A percentile compares a stretch with the other conserved stretches of the same genome.
Evolutionary conservation across 106 monocot species (phyloP).

Genomic region (Narthecium ossifragum): DNA sequence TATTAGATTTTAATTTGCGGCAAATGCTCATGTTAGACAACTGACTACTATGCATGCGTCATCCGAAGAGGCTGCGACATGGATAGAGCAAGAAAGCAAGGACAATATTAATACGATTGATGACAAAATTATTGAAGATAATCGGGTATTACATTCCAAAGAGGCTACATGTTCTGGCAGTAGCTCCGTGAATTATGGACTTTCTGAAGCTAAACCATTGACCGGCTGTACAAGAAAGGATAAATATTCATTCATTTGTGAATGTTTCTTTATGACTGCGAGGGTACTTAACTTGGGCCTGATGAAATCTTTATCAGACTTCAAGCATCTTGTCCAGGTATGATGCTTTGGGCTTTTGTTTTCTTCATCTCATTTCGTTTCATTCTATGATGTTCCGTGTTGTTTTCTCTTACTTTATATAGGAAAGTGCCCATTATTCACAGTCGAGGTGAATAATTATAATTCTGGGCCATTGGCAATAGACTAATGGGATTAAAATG

Average conservation of each 20-base stretch:
- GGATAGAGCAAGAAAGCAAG: slow-evolving; percentile 24
- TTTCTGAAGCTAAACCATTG: slow-evolving; percentile 23
- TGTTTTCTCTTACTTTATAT: too few species aligned
- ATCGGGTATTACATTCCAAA: slow-evolving; percentile 36
- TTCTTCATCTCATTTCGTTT: too few species aligned
- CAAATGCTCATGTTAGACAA: slow-evolving; percentile 39
- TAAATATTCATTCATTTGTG: slow-evolving; percentile 97
- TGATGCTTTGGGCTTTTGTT: too few species aligned
- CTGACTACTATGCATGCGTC: slow-evolving; percentile 82
- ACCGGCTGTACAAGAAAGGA: slow-evolving; percentile 25
- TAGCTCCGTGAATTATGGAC: slow-evolving; percentile 15
- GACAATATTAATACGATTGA: slow-evolving; percentile 11
- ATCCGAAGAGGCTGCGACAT: slow-evolving; percentile 79
- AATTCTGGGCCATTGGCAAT: too few species aligned
- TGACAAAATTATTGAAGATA: slow-evolving; percentile 15
- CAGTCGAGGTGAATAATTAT: too few species aligned
- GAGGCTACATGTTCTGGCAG: slow-evolving; percentile 62
- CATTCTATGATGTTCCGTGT: too few species aligned
- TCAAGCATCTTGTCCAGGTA: slow-evolving; percentile 82
- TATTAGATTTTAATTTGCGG: background rate
- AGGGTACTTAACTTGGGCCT: slow-evolving; percentile 87
- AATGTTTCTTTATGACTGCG: slow-evolving; percentile 98
- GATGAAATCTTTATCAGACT: slow-evolving; percentile 83
- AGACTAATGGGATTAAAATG: too few species aligned
- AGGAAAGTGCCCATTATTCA: too few species aligned